A percentile compares a stretch with the other conserved stretches of the same genome.
Conservation (phyloP, 192 early-diverging fungal species). For the Entophlyctis luteolus region DNA sequence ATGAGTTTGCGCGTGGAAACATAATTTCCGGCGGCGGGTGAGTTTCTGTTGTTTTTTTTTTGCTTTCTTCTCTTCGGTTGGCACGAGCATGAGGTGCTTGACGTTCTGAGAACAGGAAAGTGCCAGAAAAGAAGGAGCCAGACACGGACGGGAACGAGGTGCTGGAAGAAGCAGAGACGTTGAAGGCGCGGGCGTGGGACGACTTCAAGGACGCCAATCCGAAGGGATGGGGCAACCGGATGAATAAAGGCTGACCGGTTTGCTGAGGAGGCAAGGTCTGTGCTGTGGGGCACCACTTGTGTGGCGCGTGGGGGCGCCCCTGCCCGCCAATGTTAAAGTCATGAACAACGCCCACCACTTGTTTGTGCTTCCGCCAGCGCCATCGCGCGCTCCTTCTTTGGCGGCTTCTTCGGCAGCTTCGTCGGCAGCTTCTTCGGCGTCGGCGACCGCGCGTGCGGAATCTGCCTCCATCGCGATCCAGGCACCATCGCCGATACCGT, state of each 20-base stretch:
- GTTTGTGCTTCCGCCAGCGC: no score
- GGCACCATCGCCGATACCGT: no score
- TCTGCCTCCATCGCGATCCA: no score
- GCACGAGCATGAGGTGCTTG: slow-evolving; percentile 13
- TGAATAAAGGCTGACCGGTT: slow-evolving; percentile 49
- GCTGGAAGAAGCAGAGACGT: slow-evolving; percentile 74
- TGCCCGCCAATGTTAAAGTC: no score
- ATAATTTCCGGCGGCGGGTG: slow-evolving; percentile 84
- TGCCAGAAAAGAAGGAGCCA: slow-evolving; percentile 59
- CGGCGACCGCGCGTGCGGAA: no score
- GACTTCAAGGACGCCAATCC: slow-evolving; percentile 71
- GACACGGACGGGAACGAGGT: slow-evolving; percentile 72
- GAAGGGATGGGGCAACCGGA: slow-evolving; percentile 50
- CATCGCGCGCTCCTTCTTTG: no score
- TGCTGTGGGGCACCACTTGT: no score
- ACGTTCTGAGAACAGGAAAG: slow-evolving; percentile 44
- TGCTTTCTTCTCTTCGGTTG: neutral
- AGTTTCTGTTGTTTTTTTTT: neutral
- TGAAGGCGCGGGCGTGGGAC: slow-evolving; percentile 84
- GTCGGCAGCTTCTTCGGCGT: no score
- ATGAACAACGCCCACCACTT: no score
- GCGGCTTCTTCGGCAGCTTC: no score
- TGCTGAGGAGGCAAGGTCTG: no score
- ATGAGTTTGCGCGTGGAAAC: slow-evolving; percentile 82
- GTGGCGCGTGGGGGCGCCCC: no score